These are phyloP conservation scores for Cucumis melo DNA, from an alignment of 306 rosid species.

Conservation along the genomic window DNA sequence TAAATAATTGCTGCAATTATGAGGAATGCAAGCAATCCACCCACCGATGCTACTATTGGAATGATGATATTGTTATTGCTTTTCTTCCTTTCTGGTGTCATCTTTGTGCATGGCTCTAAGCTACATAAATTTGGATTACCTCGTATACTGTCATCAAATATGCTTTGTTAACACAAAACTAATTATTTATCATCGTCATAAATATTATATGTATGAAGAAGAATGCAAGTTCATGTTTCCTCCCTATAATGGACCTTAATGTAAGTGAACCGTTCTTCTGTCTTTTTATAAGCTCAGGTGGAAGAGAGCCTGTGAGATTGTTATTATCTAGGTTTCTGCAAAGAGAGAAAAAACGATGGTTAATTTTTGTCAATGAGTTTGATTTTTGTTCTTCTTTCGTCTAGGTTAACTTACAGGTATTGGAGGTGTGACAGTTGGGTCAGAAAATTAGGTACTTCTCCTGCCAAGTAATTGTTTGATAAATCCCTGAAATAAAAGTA, in stretches of 20 bases:
- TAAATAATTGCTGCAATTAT: neutral
- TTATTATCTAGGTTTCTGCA: neutral
- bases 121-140: neutral
- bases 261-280: constrained; percentile 14
- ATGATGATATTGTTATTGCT: neutral
- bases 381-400: neutral
- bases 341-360: neutral
- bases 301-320: neutral
- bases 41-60: neutral
- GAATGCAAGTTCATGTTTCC: neutral
- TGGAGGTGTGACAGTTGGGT: neutral
- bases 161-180: too few relatives aligned
- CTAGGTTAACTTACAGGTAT: neutral
- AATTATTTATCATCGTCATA: too few relatives aligned
- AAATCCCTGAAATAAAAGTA: neutral
- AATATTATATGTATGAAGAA: too few relatives aligned
- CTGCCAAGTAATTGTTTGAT: neutral
- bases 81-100: neutral
- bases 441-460: neutral
- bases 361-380: neutral
- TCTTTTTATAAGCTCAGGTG: neutral
- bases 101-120: neutral
- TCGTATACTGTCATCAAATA: neutral
- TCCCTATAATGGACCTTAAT: constrained; percentile 21
- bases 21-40: neutral